phyloP scores from a whole-genome alignment of 305 asterid species.

The Fraxinus platypoda region DNA sequence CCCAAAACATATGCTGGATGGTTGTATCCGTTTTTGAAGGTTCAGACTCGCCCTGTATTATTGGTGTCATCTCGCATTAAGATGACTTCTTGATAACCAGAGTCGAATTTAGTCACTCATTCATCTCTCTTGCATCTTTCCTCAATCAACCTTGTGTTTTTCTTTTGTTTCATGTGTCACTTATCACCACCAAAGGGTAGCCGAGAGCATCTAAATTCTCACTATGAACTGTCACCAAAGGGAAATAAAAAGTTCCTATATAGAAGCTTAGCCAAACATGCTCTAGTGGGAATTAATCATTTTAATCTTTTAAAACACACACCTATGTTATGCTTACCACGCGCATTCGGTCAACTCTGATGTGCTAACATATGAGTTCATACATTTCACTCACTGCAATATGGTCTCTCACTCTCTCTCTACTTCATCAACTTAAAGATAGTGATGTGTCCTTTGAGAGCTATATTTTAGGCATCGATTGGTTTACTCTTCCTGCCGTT shows the following conservation, averaged over 20 bases:
- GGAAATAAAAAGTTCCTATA: not conserved
- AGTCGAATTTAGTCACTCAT: not conserved
- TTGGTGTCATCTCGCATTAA: not conserved
- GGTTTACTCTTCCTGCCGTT: not conserved
- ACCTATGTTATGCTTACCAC: not conserved
- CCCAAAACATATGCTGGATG: not conserved
- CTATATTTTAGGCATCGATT: not conserved
- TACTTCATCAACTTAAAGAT: not conserved
- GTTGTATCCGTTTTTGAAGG: not conserved
- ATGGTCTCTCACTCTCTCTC: not conserved
- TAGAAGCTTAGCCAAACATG: not conserved
- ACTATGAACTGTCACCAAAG: not conserved
- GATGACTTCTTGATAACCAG: not conserved
- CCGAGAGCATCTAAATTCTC: not conserved
- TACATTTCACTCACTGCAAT: not conserved
- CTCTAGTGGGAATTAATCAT: not conserved
- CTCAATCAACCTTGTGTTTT: not conserved
- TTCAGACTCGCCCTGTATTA: not conserved
- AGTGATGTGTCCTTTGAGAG: not conserved
- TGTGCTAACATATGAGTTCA: not conserved
- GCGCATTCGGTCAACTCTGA: not conserved
- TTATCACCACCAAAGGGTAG: not conserved
- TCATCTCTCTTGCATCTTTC: not conserved
- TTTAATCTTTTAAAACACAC: not conserved
- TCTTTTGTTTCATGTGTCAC: not conserved